A percentile compares a stretch with the other conserved stretches of the same genome.
phyloP scores from a whole-genome alignment of 192 early-diverging fungal genomes.

The Chytriomyces sp. region DNA sequence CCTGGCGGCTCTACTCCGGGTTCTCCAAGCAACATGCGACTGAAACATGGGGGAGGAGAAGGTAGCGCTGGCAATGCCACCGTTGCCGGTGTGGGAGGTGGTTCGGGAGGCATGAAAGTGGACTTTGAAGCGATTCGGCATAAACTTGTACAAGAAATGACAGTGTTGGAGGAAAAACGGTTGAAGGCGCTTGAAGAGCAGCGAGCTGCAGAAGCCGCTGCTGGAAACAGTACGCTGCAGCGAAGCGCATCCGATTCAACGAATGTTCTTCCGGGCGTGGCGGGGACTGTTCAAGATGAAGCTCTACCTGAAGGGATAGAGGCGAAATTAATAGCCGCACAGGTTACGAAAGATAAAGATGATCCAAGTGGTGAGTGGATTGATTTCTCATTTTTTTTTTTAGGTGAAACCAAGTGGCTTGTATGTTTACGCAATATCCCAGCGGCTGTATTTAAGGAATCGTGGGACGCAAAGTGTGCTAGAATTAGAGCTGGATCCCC shows the following conservation, averaged over 20 bases:
- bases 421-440: no score
- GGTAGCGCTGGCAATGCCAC: background rate
- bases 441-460: slow-evolving; percentile 92
- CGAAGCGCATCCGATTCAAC: background rate
- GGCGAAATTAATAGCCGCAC: slow-evolving; percentile 35
- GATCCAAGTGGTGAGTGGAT: slow-evolving; percentile 79
- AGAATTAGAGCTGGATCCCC: slow-evolving; percentile 86
- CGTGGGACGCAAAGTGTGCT: slow-evolving; percentile 86
- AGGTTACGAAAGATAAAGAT: slow-evolving; percentile 73
- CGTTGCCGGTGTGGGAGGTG: background rate
- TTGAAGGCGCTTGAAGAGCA: slow-evolving; percentile 51
- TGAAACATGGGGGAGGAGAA: background rate
- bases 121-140: slow-evolving; percentile 85
- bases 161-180: slow-evolving; percentile 87
- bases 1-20: slow-evolving; percentile 18
- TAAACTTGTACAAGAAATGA: slow-evolving; percentile 92
- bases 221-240: background rate
- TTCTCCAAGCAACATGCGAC: slow-evolving; percentile 24
- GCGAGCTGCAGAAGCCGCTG: background rate
- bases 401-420: no score
- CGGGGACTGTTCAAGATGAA: slow-evolving; percentile 46
- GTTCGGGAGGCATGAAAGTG: slow-evolving; percentile 35
- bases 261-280: background rate
- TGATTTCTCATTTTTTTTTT: background rate
- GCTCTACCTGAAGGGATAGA: slow-evolving; percentile 64